Evolutionary conservation across 169 alveolate species (phyloP), one percentile per base, ranked within the genome.

Genomic region (Plasmodium inui): DNA sequence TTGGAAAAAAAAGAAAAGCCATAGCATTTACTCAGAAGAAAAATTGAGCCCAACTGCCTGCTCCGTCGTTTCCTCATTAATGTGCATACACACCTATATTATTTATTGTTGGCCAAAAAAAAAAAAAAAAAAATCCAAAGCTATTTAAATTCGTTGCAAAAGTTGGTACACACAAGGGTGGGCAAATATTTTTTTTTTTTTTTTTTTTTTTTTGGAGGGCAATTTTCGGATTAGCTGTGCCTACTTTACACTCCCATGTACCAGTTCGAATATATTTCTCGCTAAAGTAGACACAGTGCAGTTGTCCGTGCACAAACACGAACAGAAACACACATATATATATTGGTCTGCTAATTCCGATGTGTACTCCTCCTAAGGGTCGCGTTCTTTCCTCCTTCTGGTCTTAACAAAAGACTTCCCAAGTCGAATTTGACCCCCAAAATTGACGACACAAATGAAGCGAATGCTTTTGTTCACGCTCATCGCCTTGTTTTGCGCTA

Each of bases 401-500:
- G 10, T 14, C 12, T 82, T 82, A 53, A 8, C 71, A 3, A 53
- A 28, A 57, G 19, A 7, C 19, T 32, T 82, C 71, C 44, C 37
- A 57, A 82, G 41, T 32, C 7, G 22, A 57, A 26, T 67, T 67
- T 10, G 17, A 17, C 76, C 37, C 37, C 41, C 7, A 67, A 28
- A 22, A 6, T 26, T 67, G 17, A 67, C 39, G 41, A 5, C 22
- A 41, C 50, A 37, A 71, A 83, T 83, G 92, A 67, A 28, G 70
- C 72, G 32, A 83, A 19, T 67, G n/a, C 46, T 83, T 70, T 19
- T 83, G 6, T 71, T 39, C 53, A 71, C n/a, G 53, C 76, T 83
- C 26, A 22, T 37, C 55, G 53, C 19, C 61, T 28, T 82, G 17
- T n/a, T 83, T 71, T 83, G 4, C 12, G 34, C 32, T 71, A 32